A percentile compares a stretch with the other conserved stretches of the same genome.
These are phyloP conservation scores for Blastobotrys chiropterorum DNA, from an alignment of 805 yeast genomes.

Conservation along the genomic window DNA sequence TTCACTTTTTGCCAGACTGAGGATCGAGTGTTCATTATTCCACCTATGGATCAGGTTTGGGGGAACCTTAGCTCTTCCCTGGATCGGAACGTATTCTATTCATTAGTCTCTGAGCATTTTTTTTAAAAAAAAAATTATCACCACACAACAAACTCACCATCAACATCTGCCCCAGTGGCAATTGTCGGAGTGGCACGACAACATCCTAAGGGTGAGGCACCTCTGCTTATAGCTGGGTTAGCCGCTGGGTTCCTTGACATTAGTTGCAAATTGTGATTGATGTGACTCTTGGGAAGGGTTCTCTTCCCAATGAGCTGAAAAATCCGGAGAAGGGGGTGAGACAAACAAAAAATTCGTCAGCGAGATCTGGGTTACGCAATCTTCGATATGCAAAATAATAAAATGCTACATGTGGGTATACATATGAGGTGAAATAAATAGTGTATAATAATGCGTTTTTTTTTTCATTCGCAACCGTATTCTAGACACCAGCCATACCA, in stretches of 20 bases:
- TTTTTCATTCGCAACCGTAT: conserved; percentile 5
- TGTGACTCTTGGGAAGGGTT: not conserved
- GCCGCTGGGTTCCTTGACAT: not conserved
- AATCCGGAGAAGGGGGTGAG: not conserved
- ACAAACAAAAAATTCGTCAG: not conserved
- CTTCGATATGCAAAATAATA: not conserved
- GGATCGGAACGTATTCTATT: conserved; percentile 10
- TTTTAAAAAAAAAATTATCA: not conserved
- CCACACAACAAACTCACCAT: not conserved
- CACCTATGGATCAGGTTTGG: conserved; percentile 57
- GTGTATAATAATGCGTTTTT: too few species aligned
- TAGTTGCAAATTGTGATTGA: not conserved
- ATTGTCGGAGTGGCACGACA: conserved; percentile 15
- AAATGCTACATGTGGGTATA: too few species aligned
- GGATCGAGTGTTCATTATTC: conserved; percentile 65
- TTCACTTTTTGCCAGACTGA: conserved; percentile 42
- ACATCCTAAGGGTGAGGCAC: conserved; percentile 13
- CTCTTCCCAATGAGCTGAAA: not conserved
- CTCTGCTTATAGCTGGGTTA: conserved; percentile 2
- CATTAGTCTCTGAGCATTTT: not conserved
- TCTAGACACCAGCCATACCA: conserved; percentile 24
- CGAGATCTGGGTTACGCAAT: conserved; percentile 2
- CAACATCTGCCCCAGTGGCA: not conserved
- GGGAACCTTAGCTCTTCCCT: conserved; percentile 1
- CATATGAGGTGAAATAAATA: too few species aligned